Evolutionary conservation across 179 eudicot species (phyloP).

Genomic region (Sideroxylon spinosum): DNA sequence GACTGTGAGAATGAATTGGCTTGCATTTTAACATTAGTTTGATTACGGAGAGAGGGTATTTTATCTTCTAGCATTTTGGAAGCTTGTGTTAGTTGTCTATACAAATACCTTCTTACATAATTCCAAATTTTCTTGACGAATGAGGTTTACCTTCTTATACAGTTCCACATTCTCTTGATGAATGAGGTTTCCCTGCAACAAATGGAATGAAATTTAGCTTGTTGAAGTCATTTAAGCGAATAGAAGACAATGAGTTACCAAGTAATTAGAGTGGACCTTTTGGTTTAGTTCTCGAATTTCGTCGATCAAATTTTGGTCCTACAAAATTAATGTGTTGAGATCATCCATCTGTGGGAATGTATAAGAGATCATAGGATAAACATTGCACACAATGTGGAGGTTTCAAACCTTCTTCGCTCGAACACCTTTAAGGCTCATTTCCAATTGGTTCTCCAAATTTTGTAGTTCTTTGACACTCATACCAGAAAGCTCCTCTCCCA

Average conservation of each 20-base stretch:
- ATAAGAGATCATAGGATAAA: not conserved
- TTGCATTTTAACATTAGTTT: constrained; percentile 10
- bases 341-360: not conserved
- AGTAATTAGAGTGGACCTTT: constrained; percentile 40
- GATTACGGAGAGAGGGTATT: not conserved
- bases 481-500: constrained; percentile 48
- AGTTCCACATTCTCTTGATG: constrained; percentile 73
- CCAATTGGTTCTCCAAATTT: constrained; percentile 46
- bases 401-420: constrained; percentile 42
- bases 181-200: constrained; percentile 57
- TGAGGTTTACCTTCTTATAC: constrained; percentile 55
- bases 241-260: not conserved
- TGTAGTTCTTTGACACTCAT: constrained; percentile 39
- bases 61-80: not conserved
- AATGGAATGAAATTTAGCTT: constrained; percentile 10
- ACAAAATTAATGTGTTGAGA: constrained; percentile 14
- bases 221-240: not conserved
- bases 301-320: constrained; percentile 64
- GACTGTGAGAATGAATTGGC: constrained; percentile 5
- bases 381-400: not conserved
- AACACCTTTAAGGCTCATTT: constrained; percentile 39
- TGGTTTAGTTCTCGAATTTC: constrained; percentile 67
- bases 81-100: not conserved
- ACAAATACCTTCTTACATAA: constrained; percentile 50
- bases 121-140: constrained; percentile 57